Conservation (phyloP, 2,329 filamentous ascomycete genomes). For the Cryphonectria parasitica region DNA sequence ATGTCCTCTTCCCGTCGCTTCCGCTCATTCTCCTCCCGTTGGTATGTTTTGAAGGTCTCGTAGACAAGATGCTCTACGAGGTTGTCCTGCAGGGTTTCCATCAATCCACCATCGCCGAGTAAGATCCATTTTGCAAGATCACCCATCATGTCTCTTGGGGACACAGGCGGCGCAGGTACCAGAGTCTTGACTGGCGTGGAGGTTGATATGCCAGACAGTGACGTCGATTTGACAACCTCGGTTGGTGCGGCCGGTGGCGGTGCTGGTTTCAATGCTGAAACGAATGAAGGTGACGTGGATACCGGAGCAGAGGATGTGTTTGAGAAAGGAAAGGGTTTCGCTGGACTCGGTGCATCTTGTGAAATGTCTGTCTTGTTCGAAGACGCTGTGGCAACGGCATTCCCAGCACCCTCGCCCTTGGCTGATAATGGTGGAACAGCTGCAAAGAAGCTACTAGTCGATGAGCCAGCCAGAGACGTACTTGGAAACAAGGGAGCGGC, state of each 20-base stretch:
- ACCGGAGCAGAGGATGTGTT: background rate
- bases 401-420: background rate
- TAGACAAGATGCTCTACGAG: constrained; percentile 51
- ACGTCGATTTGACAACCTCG: background rate
- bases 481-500: background rate
- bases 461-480: background rate
- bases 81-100: constrained; percentile 54
- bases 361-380: background rate
- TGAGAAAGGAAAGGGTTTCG: background rate
- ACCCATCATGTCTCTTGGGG: constrained; percentile 46
- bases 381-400: background rate
- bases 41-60: constrained; percentile 46
- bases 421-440: background rate
- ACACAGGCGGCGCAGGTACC: constrained; percentile 15
- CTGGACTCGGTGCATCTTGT: background rate
- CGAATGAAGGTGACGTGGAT: background rate
- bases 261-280: background rate
- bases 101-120: constrained; percentile 55
- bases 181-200: constrained; percentile 1
- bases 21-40: constrained; percentile 46
- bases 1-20: constrained; percentile 53
- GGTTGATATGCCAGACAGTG: constrained; percentile 21
- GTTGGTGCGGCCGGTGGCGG: background rate
- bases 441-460: constrained; percentile 5
- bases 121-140: constrained; percentile 60